A percentile compares a stretch with the other conserved stretches of the same genome.
These are phyloP conservation scores for Hansenula lynferdii DNA, from an alignment of 1,139 yeast genomes.

Conservation along the genomic window DNA sequence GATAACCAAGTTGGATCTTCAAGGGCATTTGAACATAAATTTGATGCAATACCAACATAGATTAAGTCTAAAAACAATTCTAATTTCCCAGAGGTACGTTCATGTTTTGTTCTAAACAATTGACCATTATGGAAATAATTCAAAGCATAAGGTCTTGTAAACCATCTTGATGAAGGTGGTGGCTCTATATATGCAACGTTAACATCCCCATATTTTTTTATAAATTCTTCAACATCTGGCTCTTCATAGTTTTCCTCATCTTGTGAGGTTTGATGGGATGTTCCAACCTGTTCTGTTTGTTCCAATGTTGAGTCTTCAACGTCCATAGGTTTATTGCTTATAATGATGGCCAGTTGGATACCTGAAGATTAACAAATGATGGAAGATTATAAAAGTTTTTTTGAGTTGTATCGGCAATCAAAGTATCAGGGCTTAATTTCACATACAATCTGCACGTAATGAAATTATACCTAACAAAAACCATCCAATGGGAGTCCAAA, in stretches of 20 bases:
- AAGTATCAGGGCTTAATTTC: too few relatives aligned
- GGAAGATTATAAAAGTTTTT: too few relatives aligned
- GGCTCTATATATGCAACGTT: slow-evolving; percentile 42
- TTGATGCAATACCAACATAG: slow-evolving; percentile 63
- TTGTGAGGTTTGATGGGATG: not conserved
- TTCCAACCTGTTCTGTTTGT: not conserved
- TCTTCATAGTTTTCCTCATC: slow-evolving; percentile 2
- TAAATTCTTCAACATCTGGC: slow-evolving; percentile 40
- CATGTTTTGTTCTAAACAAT: slow-evolving; percentile 51
- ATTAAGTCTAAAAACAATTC: slow-evolving; percentile 60
- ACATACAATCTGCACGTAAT: too few relatives aligned
- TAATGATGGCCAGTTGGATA: too few relatives aligned
- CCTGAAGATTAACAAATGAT: too few relatives aligned
- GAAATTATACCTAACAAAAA: too few relatives aligned
- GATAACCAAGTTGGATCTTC: slow-evolving; percentile 46
- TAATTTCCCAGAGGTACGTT: slow-evolving; percentile 45
- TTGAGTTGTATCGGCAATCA: too few relatives aligned
- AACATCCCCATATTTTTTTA: slow-evolving; percentile 46
- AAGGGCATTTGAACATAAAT: slow-evolving; percentile 51
- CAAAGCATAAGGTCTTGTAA: slow-evolving; percentile 53
- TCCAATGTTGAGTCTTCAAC: too few relatives aligned
- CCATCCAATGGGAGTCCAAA: not conserved
- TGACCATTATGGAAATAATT: slow-evolving; percentile 58
- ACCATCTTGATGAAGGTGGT: slow-evolving; percentile 38
- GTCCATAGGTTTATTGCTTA: too few relatives aligned